phyloP scores from a whole-genome alignment of 768 basidiomycete genomes.

The Pleurotus ostreatus region DNA sequence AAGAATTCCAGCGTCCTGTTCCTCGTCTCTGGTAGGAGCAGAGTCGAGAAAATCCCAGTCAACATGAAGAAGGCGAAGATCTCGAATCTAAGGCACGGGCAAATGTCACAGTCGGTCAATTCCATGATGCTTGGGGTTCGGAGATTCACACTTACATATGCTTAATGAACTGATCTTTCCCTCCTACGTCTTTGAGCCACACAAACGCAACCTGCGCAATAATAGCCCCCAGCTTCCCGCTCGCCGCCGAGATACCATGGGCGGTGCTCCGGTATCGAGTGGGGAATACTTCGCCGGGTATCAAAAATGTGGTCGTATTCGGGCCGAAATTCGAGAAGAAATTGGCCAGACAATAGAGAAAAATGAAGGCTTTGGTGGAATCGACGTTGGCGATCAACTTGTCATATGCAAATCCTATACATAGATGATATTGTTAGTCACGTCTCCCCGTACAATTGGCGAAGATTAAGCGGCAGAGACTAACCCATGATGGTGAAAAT shows the following conservation, averaged over 20 bases:
- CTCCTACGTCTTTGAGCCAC: constrained; percentile 65
- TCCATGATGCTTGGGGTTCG: too few species aligned
- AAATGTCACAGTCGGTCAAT: too few species aligned
- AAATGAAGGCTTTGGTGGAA: constrained; percentile 61
- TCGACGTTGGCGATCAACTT: constrained; percentile 40
- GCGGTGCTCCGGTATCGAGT: constrained; percentile 85
- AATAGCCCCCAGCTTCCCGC: constrained; percentile 82
- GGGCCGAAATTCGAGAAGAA: constrained; percentile 92
- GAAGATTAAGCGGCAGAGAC: constrained; percentile 12
- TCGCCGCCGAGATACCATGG: constrained; percentile 81
- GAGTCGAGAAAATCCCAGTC: constrained; percentile 77
- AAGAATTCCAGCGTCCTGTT: constrained; percentile 61
- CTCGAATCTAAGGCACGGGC: constrained; percentile 44
- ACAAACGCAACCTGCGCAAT: constrained; percentile 76
- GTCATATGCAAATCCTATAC: constrained; percentile 63
- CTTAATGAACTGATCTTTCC: constrained; percentile 52
- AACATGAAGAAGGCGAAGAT: constrained; percentile 87
- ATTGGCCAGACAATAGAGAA: constrained; percentile 82
- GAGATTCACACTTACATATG: constrained; percentile 55
- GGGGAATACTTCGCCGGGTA: constrained; percentile 83
- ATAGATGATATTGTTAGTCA: background rate
- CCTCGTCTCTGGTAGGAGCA: constrained; percentile 80
- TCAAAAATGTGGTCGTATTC: constrained; percentile 75
- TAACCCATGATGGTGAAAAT: constrained; percentile 67
- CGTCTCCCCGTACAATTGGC: background rate